Conservation (phyloP, 2,329 filamentous ascomycete genomes). For the Tricladium varicosporioides region DNA sequence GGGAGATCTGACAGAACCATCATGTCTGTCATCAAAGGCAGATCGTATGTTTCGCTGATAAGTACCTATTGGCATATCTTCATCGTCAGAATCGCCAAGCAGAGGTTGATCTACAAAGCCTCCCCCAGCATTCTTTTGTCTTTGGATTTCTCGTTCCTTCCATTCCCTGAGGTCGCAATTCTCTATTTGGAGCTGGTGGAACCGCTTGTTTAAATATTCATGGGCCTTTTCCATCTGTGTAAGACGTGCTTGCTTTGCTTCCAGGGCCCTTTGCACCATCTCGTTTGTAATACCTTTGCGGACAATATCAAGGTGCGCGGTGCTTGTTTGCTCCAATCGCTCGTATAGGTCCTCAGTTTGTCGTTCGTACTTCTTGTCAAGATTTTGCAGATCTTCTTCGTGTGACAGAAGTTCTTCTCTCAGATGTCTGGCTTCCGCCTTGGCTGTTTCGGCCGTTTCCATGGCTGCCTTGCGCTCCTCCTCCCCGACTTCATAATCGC, state of each 20-base stretch:
- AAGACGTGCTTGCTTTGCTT: not conserved
- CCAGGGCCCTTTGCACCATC: not conserved
- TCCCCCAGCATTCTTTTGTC: no score
- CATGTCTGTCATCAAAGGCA: no score
- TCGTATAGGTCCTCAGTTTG: conserved; percentile 46
- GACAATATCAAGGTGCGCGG: not conserved
- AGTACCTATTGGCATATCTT: no score
- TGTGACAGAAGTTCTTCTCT: conserved; percentile 54
- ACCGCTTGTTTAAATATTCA: not conserved
- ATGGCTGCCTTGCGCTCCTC: conserved; percentile 55
- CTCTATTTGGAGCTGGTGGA: no score
- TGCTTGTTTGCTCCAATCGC: conserved; percentile 5
- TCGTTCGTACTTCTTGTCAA: conserved; percentile 43
- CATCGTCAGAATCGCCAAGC: no score
- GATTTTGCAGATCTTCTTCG: conserved; percentile 46
- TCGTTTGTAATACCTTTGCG: not conserved
- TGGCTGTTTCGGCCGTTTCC: conserved; percentile 56
- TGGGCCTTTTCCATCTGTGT: not conserved
- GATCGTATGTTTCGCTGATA: no score
- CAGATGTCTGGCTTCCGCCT: conserved; percentile 57
- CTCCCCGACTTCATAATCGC: conserved; percentile 63
- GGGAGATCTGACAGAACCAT: no score
- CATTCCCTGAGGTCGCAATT: no score
- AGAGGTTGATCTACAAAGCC: no score
- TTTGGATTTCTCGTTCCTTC: no score